These are phyloP conservation scores for Mesembryanthemum crystallinum DNA, from an alignment of 148 eudicot genomes.

Conservation along the genomic window DNA sequence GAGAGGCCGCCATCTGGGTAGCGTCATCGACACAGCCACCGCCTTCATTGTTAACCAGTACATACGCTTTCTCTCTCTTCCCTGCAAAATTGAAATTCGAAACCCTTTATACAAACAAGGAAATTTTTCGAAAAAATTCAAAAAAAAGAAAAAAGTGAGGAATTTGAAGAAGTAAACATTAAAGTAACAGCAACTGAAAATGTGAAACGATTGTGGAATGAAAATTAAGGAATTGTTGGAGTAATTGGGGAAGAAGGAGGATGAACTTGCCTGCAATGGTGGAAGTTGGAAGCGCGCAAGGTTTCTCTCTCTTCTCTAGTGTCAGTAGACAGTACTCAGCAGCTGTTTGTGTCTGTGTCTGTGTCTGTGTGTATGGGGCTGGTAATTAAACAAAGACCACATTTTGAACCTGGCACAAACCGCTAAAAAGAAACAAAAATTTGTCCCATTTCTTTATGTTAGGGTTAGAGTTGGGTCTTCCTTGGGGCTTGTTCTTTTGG, in stretches of 20 bases:
- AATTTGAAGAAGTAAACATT: background rate
- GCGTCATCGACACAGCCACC: slow-evolving; percentile 16
- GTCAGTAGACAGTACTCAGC: too few species aligned
- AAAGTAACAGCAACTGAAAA: background rate
- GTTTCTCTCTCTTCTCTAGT: too few species aligned
- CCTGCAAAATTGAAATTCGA: background rate
- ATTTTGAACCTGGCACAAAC: background rate
- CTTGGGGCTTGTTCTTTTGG: too few species aligned
- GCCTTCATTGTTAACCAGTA: slow-evolving; percentile 37
- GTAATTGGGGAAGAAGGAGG: background rate
- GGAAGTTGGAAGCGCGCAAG: too few species aligned
- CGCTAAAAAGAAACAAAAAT: background rate
- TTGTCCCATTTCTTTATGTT: background rate
- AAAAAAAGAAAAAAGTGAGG: background rate
- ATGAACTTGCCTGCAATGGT: slow-evolving; percentile 3
- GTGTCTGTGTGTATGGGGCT: slow-evolving; percentile 17
- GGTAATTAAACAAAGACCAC: background rate
- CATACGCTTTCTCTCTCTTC: background rate
- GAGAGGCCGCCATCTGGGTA: slow-evolving; percentile 39
- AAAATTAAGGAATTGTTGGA: background rate
- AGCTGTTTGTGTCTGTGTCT: background rate
- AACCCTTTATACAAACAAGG: background rate
- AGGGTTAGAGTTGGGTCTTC: too few species aligned
- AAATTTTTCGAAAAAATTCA: background rate
- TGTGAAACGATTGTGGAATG: background rate